A percentile compares a stretch with the other conserved stretches of the same genome.
These are phyloP conservation scores for Penicillium lividum DNA, from an alignment of 495 filamentous ascomycete species.

Conservation along the genomic window DNA sequence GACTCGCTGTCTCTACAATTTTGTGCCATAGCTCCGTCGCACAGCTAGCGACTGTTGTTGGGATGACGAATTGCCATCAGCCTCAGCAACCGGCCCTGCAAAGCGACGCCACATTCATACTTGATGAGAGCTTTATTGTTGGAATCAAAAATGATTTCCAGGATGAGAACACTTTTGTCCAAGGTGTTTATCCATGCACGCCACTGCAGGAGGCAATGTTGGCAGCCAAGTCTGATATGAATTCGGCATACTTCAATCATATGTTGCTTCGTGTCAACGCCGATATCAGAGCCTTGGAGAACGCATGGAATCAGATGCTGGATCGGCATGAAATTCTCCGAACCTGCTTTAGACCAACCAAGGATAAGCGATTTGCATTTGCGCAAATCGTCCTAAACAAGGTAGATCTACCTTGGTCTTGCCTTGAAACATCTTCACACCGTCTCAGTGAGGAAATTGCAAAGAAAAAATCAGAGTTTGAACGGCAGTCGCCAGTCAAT, in stretches of 20 bases:
- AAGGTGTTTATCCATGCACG: conserved; percentile 71
- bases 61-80: conserved; percentile 9
- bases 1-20: conserved; percentile 61
- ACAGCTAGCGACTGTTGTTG: conserved; percentile 49
- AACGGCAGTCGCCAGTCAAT: conserved; percentile 21
- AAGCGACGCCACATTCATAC: neutral
- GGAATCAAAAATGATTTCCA: conserved; percentile 21
- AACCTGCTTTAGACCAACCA: conserved; percentile 60
- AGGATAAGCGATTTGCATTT: conserved; percentile 49
- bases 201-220: conserved; percentile 84
- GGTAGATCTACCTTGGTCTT: conserved; percentile 25
- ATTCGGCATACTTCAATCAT: conserved; percentile 56
- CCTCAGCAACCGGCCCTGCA: neutral
- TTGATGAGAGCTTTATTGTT: conserved; percentile 18
- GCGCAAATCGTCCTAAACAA: conserved; percentile 57
- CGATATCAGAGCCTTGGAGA: conserved; percentile 38
- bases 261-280: conserved; percentile 50
- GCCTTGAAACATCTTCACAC: conserved; percentile 15
- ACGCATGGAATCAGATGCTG: conserved; percentile 52
- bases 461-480: conserved; percentile 25
- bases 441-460: conserved; percentile 21
- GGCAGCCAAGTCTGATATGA: conserved; percentile 44
- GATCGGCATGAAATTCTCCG: conserved; percentile 63
- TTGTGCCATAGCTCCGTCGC: conserved; percentile 61
- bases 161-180: conserved; percentile 36